Percentiles rank a stretch among this genome's conserved stretches.
phyloP scores from a whole-genome alignment of 192 early-diverging fungal species.

The Coemansia sp. region DNA sequence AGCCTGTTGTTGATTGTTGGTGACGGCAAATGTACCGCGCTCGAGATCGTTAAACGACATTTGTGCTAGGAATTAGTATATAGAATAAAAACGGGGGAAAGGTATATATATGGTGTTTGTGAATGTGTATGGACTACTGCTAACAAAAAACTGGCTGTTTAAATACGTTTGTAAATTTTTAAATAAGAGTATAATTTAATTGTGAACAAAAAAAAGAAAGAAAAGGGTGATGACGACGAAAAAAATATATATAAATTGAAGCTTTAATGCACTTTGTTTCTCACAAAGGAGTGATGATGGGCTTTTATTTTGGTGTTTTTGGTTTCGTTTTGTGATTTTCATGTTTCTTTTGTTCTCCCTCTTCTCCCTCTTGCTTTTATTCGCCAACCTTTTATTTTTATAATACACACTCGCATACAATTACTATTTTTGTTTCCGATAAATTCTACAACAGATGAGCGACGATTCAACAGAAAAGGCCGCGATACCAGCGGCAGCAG shows the following conservation, averaged over 20 bases:
- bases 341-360: background rate
- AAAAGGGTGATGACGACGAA: background rate
- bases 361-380: background rate
- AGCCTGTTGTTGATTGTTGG: slow-evolving; percentile 7
- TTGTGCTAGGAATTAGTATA: slow-evolving; percentile 4
- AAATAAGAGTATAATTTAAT: background rate
- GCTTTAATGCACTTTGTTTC: too few relatives aligned
- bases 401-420: background rate
- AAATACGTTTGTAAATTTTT: too few relatives aligned
- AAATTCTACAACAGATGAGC: background rate
- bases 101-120: too few relatives aligned
- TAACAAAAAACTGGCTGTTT: too few relatives aligned
- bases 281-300: background rate
- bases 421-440: background rate
- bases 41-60: slow-evolving; percentile 74
- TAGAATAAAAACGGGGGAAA: slow-evolving; percentile 1
- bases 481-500: background rate
- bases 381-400: background rate
- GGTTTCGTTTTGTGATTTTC: background rate
- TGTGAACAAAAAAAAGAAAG: background rate
- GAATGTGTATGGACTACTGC: too few relatives aligned
- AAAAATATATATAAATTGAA: slow-evolving; percentile 1
- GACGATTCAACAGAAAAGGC: slow-evolving; percentile 7
- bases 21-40: slow-evolving; percentile 40
- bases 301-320: background rate